Percentiles rank a stretch among this genome's conserved stretches.
Evolutionary conservation across 176 grass and related monocot species (phyloP).

Genomic region (Oryza meyeriana): DNA sequence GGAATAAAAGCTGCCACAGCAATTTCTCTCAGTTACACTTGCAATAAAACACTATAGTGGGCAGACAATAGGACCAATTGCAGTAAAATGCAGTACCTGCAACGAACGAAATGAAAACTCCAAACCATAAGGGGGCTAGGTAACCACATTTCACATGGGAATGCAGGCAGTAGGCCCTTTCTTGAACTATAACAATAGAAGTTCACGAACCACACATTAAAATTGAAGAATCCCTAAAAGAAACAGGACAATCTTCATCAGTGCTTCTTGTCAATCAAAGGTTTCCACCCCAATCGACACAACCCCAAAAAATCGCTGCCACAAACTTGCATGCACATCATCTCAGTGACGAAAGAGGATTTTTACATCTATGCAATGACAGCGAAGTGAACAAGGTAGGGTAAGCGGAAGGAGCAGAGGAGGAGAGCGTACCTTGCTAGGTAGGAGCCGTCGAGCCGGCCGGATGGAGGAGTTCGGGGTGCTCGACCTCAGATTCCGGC

Average conservation of each 20-base stretch:
- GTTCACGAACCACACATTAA: neutral
- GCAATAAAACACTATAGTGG: constrained; percentile 10
- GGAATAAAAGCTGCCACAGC: neutral
- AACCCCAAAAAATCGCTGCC: constrained; percentile 27
- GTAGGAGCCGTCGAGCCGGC: no score
- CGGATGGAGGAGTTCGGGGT: no score
- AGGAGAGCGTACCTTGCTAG: no score
- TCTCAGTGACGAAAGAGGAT: neutral
- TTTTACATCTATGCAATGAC: constrained; percentile 22
- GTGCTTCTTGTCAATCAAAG: neutral
- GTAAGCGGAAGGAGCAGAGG: no score
- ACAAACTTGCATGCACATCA: constrained; percentile 22
- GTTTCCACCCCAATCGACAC: neutral
- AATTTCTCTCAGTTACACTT: constrained; percentile 27
- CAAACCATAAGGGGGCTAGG: neutral
- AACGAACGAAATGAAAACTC: neutral
- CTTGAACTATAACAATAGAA: neutral
- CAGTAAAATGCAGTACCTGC: neutral
- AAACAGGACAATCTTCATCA: neutral
- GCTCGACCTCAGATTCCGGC: no score
- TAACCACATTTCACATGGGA: neutral
- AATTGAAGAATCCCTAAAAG: neutral
- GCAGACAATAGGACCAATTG: neutral
- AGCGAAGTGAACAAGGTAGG: no score
- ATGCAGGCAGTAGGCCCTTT: neutral